Evolutionary conservation across 2,329 filamentous ascomycete genomes (phyloP).

Genomic region (Lachnellula subtilissima): DNA sequence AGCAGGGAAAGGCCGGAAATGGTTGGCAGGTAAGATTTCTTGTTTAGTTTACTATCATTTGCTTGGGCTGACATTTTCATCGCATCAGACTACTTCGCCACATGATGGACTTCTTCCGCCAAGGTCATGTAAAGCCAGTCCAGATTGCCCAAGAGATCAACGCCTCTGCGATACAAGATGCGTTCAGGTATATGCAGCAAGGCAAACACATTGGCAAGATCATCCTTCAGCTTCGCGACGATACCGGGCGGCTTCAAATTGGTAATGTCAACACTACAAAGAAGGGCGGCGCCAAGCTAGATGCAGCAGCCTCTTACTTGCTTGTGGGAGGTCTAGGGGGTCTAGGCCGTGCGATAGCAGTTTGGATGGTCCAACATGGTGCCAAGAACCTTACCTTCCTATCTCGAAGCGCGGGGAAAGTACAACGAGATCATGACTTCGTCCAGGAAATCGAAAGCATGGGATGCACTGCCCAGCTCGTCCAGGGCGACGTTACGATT

Average conservation of each 20-base stretch:
- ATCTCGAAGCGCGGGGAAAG: constrained; percentile 35
- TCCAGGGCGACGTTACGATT: constrained; percentile 8
- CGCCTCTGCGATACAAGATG: not conserved
- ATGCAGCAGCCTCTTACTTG: constrained; percentile 30
- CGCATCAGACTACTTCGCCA: not conserved
- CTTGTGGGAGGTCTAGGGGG: constrained; percentile 39
- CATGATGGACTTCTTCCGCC: not conserved
- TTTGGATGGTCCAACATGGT: constrained; percentile 34
- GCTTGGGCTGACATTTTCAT: not conserved
- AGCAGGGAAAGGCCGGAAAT: not conserved
- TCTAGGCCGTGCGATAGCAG: constrained; percentile 34
- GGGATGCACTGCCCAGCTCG: constrained; percentile 11
- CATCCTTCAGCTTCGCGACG: constrained; percentile 29
- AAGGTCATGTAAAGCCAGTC: not conserved
- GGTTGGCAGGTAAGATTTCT: not conserved
- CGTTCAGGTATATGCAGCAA: constrained; percentile 30
- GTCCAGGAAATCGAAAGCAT: constrained; percentile 12
- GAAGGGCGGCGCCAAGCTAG: not conserved
- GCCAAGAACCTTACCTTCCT: constrained; percentile 35
- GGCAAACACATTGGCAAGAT: constrained; percentile 40
- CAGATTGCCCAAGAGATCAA: constrained; percentile 3
- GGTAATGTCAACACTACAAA: not conserved
- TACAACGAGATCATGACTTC: not conserved
- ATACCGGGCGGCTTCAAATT: constrained; percentile 13
- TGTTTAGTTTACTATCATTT: not conserved